Conservation (phyloP, 768 basidiomycete species). For the Boletellus emodensis region DNA sequence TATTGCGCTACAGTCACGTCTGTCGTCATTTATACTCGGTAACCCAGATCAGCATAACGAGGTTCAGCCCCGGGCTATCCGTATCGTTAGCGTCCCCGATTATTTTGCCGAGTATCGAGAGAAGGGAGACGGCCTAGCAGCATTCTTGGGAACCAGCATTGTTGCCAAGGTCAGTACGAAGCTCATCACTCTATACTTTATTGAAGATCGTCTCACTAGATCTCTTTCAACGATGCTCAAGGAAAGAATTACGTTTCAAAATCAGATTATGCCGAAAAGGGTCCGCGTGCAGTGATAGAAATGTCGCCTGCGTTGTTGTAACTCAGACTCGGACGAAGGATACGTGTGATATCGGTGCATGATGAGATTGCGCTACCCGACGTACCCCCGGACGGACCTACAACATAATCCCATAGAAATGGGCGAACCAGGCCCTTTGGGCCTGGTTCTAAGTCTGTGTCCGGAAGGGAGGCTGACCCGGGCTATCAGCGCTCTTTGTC, state of each 20-base stretch:
- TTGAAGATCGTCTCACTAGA: conserved; percentile 36
- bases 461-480: too few relatives aligned
- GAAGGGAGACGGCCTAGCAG: conserved; percentile 74
- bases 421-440: too few relatives aligned
- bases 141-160: conserved; percentile 79
- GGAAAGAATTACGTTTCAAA: conserved; percentile 76
- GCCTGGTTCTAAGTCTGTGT: too few relatives aligned
- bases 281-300: conserved; percentile 72
- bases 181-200: not conserved
- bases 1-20: conserved; percentile 65
- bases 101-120: conserved; percentile 91
- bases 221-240: conserved; percentile 67
- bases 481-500: too few relatives aligned
- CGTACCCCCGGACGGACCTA: too few relatives aligned
- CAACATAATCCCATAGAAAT: too few relatives aligned
- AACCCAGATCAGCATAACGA: conserved; percentile 66
- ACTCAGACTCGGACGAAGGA: not conserved
- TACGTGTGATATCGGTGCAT: too few relatives aligned
- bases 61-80: conserved; percentile 62
- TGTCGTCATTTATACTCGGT: conserved; percentile 57
- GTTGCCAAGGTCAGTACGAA: conserved; percentile 65
- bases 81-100: conserved; percentile 69
- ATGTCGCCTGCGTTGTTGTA: conserved; percentile 73
- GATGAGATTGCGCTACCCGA: too few relatives aligned
- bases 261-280: conserved; percentile 66